Conservation (phyloP, 306 rosid species). For the Luffa acutangula region DNA sequence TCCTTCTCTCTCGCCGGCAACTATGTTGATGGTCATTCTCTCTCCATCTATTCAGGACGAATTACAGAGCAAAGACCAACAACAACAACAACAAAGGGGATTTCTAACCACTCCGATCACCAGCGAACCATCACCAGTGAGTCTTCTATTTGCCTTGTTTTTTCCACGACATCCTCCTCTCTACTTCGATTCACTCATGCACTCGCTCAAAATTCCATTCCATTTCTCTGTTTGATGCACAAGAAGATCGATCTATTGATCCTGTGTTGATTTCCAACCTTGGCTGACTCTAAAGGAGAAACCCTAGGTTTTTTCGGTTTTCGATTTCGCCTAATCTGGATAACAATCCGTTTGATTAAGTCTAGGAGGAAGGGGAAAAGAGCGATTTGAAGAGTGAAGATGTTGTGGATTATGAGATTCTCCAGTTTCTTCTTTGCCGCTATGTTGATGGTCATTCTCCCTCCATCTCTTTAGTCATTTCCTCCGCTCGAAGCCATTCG, state of each 20-base stretch:
- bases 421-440: conserved; percentile 54
- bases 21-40: no score
- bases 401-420: conserved; percentile 47
- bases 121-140: not conserved
- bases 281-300: conserved; percentile 26
- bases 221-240: not conserved
- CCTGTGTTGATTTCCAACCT: conserved; percentile 3
- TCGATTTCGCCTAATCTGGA: conserved; percentile 10
- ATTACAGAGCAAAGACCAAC: not conserved
- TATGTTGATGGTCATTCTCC: conserved; percentile 43
- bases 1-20: no score
- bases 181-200: conserved; percentile 11
- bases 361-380: conserved; percentile 20
- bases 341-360: conserved; percentile 19
- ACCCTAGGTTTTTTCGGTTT: conserved; percentile 26
- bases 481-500: conserved; percentile 72
- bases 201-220: conserved; percentile 13
- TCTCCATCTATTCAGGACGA: no score
- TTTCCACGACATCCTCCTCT: conserved; percentile 28
- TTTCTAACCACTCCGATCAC: not conserved
- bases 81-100: not conserved
- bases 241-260: not conserved
- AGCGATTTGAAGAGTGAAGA: conserved; percentile 13
- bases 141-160: conserved; percentile 1
- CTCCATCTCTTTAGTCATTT: conserved; percentile 61